These are phyloP conservation scores for Emiliania huxleyi DNA, from an alignment of 78 protist genomes.

Conservation along the genomic window DNA sequence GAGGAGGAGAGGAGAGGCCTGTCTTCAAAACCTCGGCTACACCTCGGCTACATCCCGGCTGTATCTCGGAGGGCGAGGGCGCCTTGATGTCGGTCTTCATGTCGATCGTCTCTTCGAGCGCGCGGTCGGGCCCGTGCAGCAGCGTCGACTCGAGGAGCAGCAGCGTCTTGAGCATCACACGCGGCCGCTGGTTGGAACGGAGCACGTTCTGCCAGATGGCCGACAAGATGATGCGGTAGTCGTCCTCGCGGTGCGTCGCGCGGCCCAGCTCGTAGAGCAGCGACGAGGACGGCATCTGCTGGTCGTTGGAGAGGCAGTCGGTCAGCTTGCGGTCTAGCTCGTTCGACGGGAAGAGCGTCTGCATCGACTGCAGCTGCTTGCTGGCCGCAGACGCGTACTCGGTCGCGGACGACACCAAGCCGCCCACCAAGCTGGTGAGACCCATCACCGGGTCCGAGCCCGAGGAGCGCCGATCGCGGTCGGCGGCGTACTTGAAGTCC, in stretches of 20 bases:
- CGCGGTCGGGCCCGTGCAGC: constrained; percentile 22
- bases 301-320: neutral
- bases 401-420: neutral
- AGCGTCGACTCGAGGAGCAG: constrained; percentile 4
- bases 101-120: constrained; percentile 11
- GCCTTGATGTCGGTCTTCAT: constrained; percentile 28
- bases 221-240: neutral
- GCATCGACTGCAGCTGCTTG: constrained; percentile 10
- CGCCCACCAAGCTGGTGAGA: neutral
- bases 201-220: neutral
- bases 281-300: neutral
- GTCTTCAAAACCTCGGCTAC: no score
- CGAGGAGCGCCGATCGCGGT: neutral
- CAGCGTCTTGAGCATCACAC: constrained; percentile 14
- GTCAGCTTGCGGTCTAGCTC: neutral
- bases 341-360: neutral
- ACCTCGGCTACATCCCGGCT: no score
- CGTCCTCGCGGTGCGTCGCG: constrained; percentile 18
- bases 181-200: constrained; percentile 4
- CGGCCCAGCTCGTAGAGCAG: constrained; percentile 24
- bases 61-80: no score
- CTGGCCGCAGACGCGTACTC: neutral
- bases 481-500: constrained; percentile 1
- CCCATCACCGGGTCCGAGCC: no score
- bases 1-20: no score